Percentiles rank a stretch among this genome's conserved stretches.
phyloP scores from a whole-genome alignment of 2,329 filamentous ascomycete genomes.

The Cercospora zeina region DNA sequence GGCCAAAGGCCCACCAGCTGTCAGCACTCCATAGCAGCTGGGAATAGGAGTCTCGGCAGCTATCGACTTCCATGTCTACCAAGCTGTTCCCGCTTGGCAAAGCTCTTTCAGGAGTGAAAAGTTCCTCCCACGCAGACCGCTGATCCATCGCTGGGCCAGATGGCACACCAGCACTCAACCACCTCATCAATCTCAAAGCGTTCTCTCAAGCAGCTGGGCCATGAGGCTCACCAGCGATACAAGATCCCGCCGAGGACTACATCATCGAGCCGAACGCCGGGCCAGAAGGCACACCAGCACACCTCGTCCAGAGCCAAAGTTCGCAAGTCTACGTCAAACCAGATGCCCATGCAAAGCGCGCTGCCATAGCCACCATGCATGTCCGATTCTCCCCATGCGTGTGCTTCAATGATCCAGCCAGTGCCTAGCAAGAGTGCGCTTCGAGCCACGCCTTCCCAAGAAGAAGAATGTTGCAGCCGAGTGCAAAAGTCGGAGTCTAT shows the following conservation, averaged over 20 bases:
- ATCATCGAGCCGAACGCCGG: neutral
- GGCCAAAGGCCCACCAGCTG: neutral
- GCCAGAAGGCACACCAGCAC: neutral
- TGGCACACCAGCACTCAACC: neutral
- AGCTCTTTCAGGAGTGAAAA: too few species aligned
- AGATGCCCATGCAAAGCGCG: neutral
- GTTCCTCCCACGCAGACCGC: too few species aligned
- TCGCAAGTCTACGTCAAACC: neutral
- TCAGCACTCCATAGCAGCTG: neutral
- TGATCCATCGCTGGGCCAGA: too few species aligned
- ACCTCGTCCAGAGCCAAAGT: too few species aligned
- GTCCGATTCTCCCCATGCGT: neutral
- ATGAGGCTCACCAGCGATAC: too few species aligned
- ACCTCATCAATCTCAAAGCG: fast-evolving
- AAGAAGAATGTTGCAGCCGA: neutral
- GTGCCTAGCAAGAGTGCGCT: neutral
- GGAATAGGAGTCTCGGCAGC: neutral
- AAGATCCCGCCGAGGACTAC: too few species aligned
- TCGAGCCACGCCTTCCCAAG: neutral
- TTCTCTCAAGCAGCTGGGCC: neutral
- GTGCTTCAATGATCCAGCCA: neutral
- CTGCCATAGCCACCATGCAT: neutral
- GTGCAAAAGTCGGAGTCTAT: neutral
- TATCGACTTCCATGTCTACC: neutral
- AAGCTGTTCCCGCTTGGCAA: neutral